phyloP scores from a whole-genome alignment of 495 filamentous ascomycete genomes.

The Chaetomium cochliodes region DNA sequence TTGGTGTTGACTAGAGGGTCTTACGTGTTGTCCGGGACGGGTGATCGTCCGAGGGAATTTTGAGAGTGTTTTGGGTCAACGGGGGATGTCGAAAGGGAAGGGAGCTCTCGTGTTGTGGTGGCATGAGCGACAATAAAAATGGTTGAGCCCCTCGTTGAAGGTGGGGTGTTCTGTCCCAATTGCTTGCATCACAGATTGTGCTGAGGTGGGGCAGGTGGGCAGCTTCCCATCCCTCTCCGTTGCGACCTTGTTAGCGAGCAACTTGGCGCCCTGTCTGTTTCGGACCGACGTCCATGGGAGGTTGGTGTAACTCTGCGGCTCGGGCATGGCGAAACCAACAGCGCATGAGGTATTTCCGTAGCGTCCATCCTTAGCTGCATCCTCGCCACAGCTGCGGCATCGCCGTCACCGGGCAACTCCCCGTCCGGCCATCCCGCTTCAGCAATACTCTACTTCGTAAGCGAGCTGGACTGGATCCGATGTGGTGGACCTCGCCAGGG shows the following conservation, averaged over 20 bases:
- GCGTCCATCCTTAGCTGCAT: constrained; percentile 7
- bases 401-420: constrained; percentile 23
- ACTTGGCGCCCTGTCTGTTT: constrained; percentile 22
- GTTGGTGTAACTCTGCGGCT: background rate
- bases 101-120: constrained; percentile 26
- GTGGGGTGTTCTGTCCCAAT: constrained; percentile 32
- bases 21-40: constrained; percentile 8
- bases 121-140: constrained; percentile 42
- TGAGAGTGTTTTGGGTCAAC: constrained; percentile 7
- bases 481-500: too few relatives aligned
- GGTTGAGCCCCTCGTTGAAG: constrained; percentile 28
- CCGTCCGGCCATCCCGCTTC: constrained; percentile 9
- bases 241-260: constrained; percentile 28
- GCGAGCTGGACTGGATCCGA: background rate
- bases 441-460: too few relatives aligned
- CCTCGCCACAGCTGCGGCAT: constrained; percentile 10
- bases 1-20: constrained; percentile 10
- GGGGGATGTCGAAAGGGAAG: constrained; percentile 20
- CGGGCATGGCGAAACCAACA: background rate
- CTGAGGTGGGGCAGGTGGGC: constrained; percentile 23
- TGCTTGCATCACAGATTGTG: constrained; percentile 34
- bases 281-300: background rate
- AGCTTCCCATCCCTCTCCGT: constrained; percentile 2
- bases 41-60: constrained; percentile 3
- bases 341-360: constrained; percentile 11